Conservation (phyloP, 176 grass and related monocot genomes). For the Lolium rigidum region DNA sequence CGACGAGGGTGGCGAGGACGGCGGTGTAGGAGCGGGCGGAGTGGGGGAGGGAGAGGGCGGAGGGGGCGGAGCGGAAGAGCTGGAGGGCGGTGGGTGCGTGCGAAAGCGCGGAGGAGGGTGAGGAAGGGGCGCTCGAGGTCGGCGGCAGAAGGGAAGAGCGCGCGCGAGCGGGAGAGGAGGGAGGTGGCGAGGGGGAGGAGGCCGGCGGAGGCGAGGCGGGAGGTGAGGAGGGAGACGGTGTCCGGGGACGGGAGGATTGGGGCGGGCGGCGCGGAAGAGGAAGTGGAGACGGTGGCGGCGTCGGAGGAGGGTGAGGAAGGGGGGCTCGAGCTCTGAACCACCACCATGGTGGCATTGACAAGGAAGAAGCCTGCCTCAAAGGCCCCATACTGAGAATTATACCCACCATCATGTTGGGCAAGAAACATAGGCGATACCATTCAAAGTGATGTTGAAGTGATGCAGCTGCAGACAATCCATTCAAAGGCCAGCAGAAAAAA, state of each 20-base stretch:
- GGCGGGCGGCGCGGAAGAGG: slow-evolving; percentile 32
- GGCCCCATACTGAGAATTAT: too few species aligned
- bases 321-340: too few species aligned
- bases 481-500: too few species aligned
- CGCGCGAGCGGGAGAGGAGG: slow-evolving; percentile 61
- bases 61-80: slow-evolving; percentile 70
- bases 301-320: too few species aligned
- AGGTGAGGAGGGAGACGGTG: slow-evolving; percentile 66
- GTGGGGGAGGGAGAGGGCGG: slow-evolving; percentile 56
- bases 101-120: slow-evolving; percentile 70
- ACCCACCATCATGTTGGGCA: too few species aligned
- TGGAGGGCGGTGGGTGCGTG: slow-evolving; percentile 66
- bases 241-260: slow-evolving; percentile 43
- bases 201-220: slow-evolving; percentile 75
- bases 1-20: slow-evolving; percentile 65
- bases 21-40: slow-evolving; percentile 78
- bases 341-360: too few species aligned
- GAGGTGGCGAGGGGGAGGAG: slow-evolving; percentile 64
- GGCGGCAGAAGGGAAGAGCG: slow-evolving; percentile 44
- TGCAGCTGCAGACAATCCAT: too few species aligned
- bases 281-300: slow-evolving; percentile 55
- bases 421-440: too few species aligned
- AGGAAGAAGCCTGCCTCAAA: too few species aligned
- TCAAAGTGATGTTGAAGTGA: too few species aligned
- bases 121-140: slow-evolving; percentile 63